Percentiles rank a stretch among this genome's conserved stretches.
These are phyloP conservation scores for Entonaema liquescens DNA, from an alignment of 495 filamentous ascomycete genomes.

Conservation along the genomic window DNA sequence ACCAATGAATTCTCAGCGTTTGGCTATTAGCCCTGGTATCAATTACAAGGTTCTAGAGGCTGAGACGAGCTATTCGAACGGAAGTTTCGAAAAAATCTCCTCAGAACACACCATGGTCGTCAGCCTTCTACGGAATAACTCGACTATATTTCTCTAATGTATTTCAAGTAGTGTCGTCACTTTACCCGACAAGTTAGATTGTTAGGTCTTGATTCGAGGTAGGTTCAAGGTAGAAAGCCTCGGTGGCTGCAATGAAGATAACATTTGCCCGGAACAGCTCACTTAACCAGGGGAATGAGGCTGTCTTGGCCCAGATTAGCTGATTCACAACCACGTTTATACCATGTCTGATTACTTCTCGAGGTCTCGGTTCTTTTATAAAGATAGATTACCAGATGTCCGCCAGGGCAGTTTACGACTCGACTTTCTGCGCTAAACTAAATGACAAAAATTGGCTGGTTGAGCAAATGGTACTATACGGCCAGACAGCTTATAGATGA, in stretches of 20 bases:
- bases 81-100: constrained; percentile 38
- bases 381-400: background rate
- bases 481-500: background rate
- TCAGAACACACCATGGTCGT: constrained; percentile 12
- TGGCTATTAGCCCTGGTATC: constrained; percentile 31
- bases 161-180: background rate
- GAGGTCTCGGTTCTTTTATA: constrained; percentile 11
- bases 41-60: constrained; percentile 34
- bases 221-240: background rate
- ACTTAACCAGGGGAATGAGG: constrained; percentile 24
- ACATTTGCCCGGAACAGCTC: constrained; percentile 20
- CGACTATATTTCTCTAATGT: background rate
- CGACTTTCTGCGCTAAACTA: background rate
- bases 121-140: constrained; percentile 18
- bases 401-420: background rate
- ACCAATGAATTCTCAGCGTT: constrained; percentile 25
- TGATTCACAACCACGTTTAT: constrained; percentile 38
- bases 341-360: constrained; percentile 29
- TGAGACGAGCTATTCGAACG: constrained; percentile 42
- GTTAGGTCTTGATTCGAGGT: constrained; percentile 1
- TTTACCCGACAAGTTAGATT: background rate
- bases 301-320: constrained; percentile 32
- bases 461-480: background rate
- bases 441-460: background rate
- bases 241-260: constrained; percentile 9